Evolutionary conservation across 495 filamentous ascomycete species (phyloP).

Genomic region (Chaetomium cochliodes): DNA sequence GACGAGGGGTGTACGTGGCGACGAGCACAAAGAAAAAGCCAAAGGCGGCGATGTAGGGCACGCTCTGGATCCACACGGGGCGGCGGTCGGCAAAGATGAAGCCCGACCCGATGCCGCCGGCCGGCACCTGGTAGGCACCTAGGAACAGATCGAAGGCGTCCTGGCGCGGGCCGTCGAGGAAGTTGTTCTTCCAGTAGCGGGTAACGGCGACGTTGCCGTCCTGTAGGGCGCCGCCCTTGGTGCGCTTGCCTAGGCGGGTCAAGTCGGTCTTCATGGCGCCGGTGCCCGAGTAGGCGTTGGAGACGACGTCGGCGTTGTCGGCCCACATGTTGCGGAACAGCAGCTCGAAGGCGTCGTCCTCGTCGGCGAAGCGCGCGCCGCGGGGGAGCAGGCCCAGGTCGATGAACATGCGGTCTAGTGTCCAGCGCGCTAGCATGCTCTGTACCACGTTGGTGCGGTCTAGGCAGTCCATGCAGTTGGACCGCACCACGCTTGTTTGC

Average conservation of each 20-base stretch:
- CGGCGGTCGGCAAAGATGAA: constrained; percentile 82
- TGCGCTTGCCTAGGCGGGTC: constrained; percentile 83
- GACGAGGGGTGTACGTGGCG: constrained; percentile 65
- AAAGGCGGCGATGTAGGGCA: constrained; percentile 86
- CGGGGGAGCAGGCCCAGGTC: constrained; percentile 73
- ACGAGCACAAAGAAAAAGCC: constrained; percentile 85
- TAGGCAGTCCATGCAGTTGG: constrained; percentile 99
- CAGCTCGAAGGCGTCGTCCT: constrained; percentile 75
- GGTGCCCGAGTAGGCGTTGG: constrained; percentile 87
- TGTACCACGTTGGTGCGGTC: constrained; percentile 98
- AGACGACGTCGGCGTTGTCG: constrained; percentile 95
- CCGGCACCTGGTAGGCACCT: constrained; percentile 73
- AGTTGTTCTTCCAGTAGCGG: constrained; percentile 87
- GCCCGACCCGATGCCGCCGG: constrained; percentile 59
- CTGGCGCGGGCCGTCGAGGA: constrained; percentile 85
- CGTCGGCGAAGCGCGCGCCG: constrained; percentile 65
- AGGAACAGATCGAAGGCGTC: constrained; percentile 95
- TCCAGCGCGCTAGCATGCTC: constrained; percentile 87
- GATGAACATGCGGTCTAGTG: constrained; percentile 78
- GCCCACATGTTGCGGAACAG: constrained; percentile 97
- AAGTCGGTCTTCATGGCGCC: constrained; percentile 96
- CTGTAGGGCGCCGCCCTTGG: constrained; percentile 73
- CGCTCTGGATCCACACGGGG: constrained; percentile 79
- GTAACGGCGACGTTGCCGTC: constrained; percentile 80
- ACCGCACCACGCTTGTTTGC: constrained; percentile 86